These are phyloP conservation scores for Diutina sp. DNA, from an alignment of 1,139 yeast species.

Conservation along the genomic window DNA sequence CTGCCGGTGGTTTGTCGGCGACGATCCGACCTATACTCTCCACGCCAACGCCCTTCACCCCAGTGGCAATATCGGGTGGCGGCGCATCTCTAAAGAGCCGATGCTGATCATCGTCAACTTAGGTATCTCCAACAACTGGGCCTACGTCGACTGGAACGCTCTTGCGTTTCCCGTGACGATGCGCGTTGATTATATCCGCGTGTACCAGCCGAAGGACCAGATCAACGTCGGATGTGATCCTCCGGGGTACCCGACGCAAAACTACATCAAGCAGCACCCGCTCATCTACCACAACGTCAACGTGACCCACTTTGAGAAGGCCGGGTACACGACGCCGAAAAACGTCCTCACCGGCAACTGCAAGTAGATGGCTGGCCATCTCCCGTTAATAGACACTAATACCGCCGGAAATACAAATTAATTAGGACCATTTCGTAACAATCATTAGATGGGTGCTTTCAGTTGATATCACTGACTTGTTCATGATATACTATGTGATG, in stretches of 20 bases:
- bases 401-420: too few relatives aligned
- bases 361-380: neutral
- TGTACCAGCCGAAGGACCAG: slow-evolving; percentile 14
- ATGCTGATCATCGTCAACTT: slow-evolving; percentile 50
- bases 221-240: slow-evolving; percentile 16
- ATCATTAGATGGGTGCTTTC: too few relatives aligned
- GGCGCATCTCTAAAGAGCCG: slow-evolving; percentile 71
- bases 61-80: slow-evolving; percentile 63
- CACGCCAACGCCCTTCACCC: slow-evolving; percentile 14
- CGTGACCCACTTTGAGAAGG: slow-evolving; percentile 12
- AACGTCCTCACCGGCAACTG: slow-evolving; percentile 4
- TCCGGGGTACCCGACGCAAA: slow-evolving; percentile 13
- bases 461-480: too few relatives aligned
- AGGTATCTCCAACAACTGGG: slow-evolving; percentile 19
- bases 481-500: too few relatives aligned
- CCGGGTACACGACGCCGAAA: slow-evolving; percentile 15
- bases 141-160: slow-evolving; percentile 18
- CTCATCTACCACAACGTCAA: slow-evolving; percentile 13
- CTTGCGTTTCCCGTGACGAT: slow-evolving; percentile 14
- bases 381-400: neutral
- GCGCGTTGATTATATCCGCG: slow-evolving; percentile 15
- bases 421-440: too few relatives aligned
- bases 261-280: slow-evolving; percentile 13
- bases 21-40: slow-evolving; percentile 13
- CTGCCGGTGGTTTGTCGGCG: slow-evolving; percentile 17